These are phyloP conservation scores for Yarrowia sp. DNA, from an alignment of 805 yeast species.

Conservation along the genomic window DNA sequence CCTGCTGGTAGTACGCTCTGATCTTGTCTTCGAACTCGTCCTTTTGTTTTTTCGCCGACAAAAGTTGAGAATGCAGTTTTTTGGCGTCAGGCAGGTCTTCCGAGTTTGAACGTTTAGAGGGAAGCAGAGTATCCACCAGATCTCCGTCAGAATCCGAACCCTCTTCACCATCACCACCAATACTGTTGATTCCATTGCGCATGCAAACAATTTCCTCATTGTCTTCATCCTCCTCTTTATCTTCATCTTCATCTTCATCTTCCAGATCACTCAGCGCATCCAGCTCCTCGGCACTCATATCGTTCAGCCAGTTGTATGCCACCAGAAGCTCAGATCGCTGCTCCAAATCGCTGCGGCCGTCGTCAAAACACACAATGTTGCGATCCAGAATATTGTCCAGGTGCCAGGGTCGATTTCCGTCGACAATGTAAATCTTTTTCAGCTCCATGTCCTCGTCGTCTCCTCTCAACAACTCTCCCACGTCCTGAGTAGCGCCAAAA, in stretches of 20 bases:
- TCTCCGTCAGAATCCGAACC: constrained; percentile 40
- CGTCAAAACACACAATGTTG: constrained; percentile 80
- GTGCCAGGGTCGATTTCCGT: constrained; percentile 97
- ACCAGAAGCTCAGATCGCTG: not conserved
- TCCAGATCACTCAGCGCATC: constrained; percentile 37
- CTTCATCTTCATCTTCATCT: constrained; percentile 43
- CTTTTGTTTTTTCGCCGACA: constrained; percentile 43
- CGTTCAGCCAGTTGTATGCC: constrained; percentile 40
- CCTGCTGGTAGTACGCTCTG: constrained; percentile 82
- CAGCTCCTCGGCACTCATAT: constrained; percentile 41
- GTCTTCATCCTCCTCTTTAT: not conserved
- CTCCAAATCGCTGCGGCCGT: constrained; percentile 58
- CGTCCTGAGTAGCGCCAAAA: constrained; percentile 91
- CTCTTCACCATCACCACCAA: not conserved
- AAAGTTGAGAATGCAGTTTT: constrained; percentile 27
- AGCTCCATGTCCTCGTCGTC: constrained; percentile 44
- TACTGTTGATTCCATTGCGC: not conserved
- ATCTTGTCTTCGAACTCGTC: constrained; percentile 56
- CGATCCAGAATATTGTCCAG: constrained; percentile 85
- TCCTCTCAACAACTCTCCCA: constrained; percentile 62
- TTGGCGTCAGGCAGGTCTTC: constrained; percentile 35
- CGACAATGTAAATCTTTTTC: constrained; percentile 79
- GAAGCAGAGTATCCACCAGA: constrained; percentile 36
- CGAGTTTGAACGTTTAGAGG: constrained; percentile 30
- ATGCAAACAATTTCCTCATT: not conserved